phyloP scores from a whole-genome alignment of 2,329 filamentous ascomycete species.

The Arthrobotrys musiformis region DNA sequence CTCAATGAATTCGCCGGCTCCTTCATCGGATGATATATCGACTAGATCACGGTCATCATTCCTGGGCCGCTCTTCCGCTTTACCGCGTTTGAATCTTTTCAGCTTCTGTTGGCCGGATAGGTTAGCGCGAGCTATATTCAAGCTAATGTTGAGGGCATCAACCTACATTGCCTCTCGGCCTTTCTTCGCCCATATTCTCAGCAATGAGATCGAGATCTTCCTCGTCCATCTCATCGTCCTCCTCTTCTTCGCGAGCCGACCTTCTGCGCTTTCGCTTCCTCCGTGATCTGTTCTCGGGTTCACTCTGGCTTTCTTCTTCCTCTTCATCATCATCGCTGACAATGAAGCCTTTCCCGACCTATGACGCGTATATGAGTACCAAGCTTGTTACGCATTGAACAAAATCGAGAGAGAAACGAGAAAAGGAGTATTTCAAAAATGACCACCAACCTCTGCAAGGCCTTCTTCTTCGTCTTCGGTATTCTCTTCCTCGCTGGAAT shows the following conservation, averaged over 20 bases:
- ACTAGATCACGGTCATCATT: constrained; percentile 78
- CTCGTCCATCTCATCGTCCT: constrained; percentile 86
- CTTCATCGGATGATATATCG: constrained; percentile 95
- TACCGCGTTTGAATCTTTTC: constrained; percentile 93
- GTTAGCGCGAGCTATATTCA: not conserved
- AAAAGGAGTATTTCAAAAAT: not conserved
- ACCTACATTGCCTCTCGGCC: constrained; percentile 56
- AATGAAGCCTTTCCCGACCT: constrained; percentile 96
- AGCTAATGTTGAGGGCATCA: not conserved
- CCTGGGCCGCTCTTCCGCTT: constrained; percentile 75
- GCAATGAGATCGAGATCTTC: constrained; percentile 97
- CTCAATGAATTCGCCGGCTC: constrained; percentile 76
- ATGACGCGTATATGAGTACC: constrained; percentile 32
- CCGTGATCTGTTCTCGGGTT: constrained; percentile 63
- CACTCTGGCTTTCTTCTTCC: constrained; percentile 69
- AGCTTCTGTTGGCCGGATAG: constrained; percentile 78
- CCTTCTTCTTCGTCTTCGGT: constrained; percentile 92
- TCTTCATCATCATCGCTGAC: constrained; percentile 90
- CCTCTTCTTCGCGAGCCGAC: constrained; percentile 77
- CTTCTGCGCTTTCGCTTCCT: constrained; percentile 73
- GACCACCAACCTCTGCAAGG: constrained; percentile 73
- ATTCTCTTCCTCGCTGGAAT: constrained; percentile 92
- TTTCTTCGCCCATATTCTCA: constrained; percentile 65
- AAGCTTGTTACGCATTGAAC: not conserved
- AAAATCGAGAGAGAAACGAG: not conserved